phyloP scores from a whole-genome alignment of 805 yeast genomes.

The Barnettozyma salicaria region DNA sequence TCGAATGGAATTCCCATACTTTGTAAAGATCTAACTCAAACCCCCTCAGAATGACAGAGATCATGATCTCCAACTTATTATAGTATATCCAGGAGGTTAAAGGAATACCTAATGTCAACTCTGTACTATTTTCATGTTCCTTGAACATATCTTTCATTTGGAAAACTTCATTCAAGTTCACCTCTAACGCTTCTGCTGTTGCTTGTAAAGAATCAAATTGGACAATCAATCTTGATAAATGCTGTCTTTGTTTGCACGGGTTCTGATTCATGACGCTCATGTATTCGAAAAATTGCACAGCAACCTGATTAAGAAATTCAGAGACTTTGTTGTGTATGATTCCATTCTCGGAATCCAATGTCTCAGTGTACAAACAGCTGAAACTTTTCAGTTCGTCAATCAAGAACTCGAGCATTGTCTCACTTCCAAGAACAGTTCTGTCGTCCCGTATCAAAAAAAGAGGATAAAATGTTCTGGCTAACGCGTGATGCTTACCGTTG shows the following conservation, averaged over 20 bases:
- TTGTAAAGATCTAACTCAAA: slow-evolving; percentile 70
- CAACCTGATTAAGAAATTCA: slow-evolving; percentile 39
- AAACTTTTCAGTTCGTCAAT: slow-evolving; percentile 39
- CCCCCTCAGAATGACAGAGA: slow-evolving; percentile 65
- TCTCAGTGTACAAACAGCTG: slow-evolving; percentile 32
- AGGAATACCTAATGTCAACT: slow-evolving; percentile 45
- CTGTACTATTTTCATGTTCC: slow-evolving; percentile 13
- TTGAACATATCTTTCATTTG: slow-evolving; percentile 29
- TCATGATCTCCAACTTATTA: slow-evolving; percentile 64
- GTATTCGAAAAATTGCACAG: slow-evolving; percentile 40
- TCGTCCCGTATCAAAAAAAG: slow-evolving; percentile 59
- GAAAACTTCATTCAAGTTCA: slow-evolving; percentile 31
- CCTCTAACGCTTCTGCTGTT: slow-evolving; percentile 59
- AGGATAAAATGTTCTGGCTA: slow-evolving; percentile 62
- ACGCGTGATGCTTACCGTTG: slow-evolving; percentile 30
- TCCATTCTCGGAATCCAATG: slow-evolving; percentile 25
- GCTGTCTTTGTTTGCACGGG: slow-evolving; percentile 78
- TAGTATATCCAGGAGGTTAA: slow-evolving; percentile 64
- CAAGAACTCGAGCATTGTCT: slow-evolving; percentile 33
- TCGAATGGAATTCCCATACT: slow-evolving; percentile 58
- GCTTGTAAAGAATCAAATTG: slow-evolving; percentile 82
- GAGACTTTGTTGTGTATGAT: slow-evolving; percentile 22
- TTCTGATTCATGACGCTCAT: slow-evolving; percentile 50
- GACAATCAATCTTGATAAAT: slow-evolving; percentile 47
- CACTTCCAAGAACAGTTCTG: slow-evolving; percentile 49